A percentile compares a stretch with the other conserved stretches of the same genome.
phyloP scores from a whole-genome alignment of 768 basidiomycete genomes.

The Boletus reticulatus region DNA sequence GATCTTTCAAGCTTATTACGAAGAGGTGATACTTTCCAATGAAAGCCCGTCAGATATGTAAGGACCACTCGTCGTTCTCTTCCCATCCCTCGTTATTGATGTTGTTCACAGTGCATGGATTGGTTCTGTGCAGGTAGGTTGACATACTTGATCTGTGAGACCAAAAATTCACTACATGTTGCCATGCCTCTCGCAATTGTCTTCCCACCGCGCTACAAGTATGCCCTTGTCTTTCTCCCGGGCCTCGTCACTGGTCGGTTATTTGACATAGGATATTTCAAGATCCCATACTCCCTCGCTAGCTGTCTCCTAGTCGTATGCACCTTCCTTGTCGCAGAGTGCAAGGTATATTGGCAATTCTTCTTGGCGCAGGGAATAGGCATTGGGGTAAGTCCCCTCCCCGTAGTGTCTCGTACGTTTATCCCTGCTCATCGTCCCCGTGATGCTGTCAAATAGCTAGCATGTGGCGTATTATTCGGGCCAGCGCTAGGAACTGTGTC shows the following conservation, averaged over 20 bases:
- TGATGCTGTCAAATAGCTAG: constrained; percentile 22
- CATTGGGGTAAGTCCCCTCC: constrained; percentile 48
- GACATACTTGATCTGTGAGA: not conserved
- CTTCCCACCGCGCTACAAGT: constrained; percentile 36
- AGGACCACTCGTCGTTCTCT: constrained; percentile 7
- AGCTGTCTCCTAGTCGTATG: constrained; percentile 50
- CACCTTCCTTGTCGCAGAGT: constrained; percentile 69
- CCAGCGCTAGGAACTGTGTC: constrained; percentile 57
- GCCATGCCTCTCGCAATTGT: not conserved
- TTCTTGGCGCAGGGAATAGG: constrained; percentile 71
- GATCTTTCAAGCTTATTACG: constrained; percentile 76
- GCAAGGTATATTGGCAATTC: constrained; percentile 75
- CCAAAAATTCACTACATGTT: not conserved
- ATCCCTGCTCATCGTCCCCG: not conserved
- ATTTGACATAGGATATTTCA: constrained; percentile 73
- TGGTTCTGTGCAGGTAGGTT: constrained; percentile 64
- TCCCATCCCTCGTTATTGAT: not conserved
- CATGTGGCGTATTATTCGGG: constrained; percentile 60
- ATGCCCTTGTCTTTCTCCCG: constrained; percentile 60
- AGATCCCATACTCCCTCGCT: constrained; percentile 44
- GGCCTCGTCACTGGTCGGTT: constrained; percentile 63
- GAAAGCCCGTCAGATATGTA: constrained; percentile 66
- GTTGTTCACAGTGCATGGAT: constrained; percentile 68
- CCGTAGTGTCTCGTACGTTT: too few relatives aligned
- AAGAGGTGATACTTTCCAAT: constrained; percentile 46